phyloP scores from a whole-genome alignment of 495 filamentous ascomycete genomes.

The Aspergillus ellipticus region DNA sequence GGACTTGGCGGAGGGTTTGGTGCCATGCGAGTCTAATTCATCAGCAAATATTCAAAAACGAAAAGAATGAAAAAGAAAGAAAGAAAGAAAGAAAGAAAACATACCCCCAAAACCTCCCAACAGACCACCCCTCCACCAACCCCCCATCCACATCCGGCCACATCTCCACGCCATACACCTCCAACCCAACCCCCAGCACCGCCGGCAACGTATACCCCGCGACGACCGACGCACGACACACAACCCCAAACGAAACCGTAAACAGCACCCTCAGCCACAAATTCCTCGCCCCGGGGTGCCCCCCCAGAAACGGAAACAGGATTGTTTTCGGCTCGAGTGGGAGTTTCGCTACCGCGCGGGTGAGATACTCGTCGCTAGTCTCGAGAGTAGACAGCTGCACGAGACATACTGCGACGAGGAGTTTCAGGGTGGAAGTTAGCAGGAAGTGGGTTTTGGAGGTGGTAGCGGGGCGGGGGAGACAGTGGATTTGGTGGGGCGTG shows the following conservation, averaged over 20 bases:
- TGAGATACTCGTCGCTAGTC: background rate
- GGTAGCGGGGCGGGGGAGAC: background rate
- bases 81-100: background rate
- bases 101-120: conserved; percentile 20
- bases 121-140: conserved; percentile 9
- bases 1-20: conserved; percentile 18
- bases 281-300: background rate
- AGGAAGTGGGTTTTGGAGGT: conserved; percentile 5
- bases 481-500: conserved; percentile 18
- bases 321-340: background rate
- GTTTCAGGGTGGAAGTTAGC: background rate
- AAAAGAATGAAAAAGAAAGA: background rate
- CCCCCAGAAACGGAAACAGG: conserved; percentile 4
- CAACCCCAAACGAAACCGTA: conserved; percentile 18
- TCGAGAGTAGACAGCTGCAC: conserved; percentile 16
- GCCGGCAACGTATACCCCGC: conserved; percentile 8
- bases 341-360: background rate
- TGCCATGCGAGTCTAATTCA: conserved; percentile 20
- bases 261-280: conserved; percentile 4
- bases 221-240: conserved; percentile 11
- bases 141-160: conserved; percentile 19
- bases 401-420: background rate
- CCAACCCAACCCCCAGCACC: conserved; percentile 1
- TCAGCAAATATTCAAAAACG: background rate
- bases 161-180: conserved; percentile 1